Conservation (phyloP, 2,329 filamentous ascomycete species). For the Aureobasidium sp. region DNA sequence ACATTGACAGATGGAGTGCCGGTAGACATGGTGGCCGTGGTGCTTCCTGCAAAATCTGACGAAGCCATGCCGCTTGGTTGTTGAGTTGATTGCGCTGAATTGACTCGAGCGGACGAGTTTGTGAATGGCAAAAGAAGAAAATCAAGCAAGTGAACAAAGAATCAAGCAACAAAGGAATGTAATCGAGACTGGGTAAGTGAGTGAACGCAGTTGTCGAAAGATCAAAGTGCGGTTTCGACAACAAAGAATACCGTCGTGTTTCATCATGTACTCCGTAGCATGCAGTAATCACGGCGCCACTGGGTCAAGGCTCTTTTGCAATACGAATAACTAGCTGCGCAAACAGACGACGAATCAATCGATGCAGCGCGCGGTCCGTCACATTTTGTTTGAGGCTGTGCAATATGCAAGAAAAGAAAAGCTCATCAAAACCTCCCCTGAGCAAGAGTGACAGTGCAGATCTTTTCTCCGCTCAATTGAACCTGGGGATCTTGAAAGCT, state of each 20-base stretch:
- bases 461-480: neutral
- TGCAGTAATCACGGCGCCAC: slow-evolving; percentile 3
- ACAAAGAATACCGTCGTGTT: slow-evolving; percentile 7
- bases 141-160: neutral
- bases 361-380: neutral
- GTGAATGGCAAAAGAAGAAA: neutral
- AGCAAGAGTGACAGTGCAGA: neutral
- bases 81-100: neutral
- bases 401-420: slow-evolving; percentile 7
- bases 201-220: neutral
- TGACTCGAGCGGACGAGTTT: neutral
- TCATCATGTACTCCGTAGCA: neutral
- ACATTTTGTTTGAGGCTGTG: slow-evolving; percentile 3
- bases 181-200: neutral
- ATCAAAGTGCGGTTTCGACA: neutral
- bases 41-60: slow-evolving; percentile 3
- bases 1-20: neutral
- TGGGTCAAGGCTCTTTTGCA: neutral
- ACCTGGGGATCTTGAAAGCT: neutral
- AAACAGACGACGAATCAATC: neutral
- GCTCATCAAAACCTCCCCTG: neutral
- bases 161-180: neutral
- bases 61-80: neutral
- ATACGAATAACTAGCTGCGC: neutral
- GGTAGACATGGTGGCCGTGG: slow-evolving; percentile 10